Conservation (phyloP, 2,329 filamentous ascomycete species). For the Shiraia bambusicola region DNA sequence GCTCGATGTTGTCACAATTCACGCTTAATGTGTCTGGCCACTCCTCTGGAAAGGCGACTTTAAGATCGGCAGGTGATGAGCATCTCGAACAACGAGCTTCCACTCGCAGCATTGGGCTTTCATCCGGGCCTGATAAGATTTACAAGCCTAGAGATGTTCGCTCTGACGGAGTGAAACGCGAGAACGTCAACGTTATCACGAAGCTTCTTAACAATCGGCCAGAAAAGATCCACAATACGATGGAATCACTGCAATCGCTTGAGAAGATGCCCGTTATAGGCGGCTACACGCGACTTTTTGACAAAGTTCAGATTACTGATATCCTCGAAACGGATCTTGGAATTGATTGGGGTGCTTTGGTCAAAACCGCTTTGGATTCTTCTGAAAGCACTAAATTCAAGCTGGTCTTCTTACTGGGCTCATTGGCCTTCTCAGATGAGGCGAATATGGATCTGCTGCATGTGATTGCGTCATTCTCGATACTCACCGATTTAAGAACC, state of each 20-base stretch:
- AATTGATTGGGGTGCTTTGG: conserved; percentile 49
- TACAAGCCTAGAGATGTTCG: conserved; percentile 20
- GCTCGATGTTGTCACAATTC: conserved; percentile 8
- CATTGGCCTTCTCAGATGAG: conserved; percentile 47
- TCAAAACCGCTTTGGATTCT: conserved; percentile 39
- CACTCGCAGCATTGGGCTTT: not conserved
- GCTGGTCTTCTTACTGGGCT: conserved; percentile 52
- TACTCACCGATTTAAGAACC: conserved; percentile 44
- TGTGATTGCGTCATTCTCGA: conserved; percentile 49
- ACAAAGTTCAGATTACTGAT: conserved; percentile 43
- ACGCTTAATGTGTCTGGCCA: not conserved
- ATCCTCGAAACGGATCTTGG: conserved; percentile 42
- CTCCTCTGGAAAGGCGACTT: no score
- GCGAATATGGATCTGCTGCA: conserved; percentile 47
- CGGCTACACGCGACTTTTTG: conserved; percentile 42
- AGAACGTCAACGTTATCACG: conserved; percentile 15
- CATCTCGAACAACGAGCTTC: conserved; percentile 26
- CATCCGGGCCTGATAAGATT: not conserved
- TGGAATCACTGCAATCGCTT: conserved; percentile 21
- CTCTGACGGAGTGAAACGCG: not conserved
- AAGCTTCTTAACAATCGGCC: conserved; percentile 16
- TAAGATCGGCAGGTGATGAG: not conserved
- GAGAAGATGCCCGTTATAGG: conserved; percentile 42
- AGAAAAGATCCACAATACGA: conserved; percentile 3
- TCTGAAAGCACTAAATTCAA: conserved; percentile 28